Evolutionary conservation across 345 rosid species (phyloP).

Genomic region (Acer negundo): DNA sequence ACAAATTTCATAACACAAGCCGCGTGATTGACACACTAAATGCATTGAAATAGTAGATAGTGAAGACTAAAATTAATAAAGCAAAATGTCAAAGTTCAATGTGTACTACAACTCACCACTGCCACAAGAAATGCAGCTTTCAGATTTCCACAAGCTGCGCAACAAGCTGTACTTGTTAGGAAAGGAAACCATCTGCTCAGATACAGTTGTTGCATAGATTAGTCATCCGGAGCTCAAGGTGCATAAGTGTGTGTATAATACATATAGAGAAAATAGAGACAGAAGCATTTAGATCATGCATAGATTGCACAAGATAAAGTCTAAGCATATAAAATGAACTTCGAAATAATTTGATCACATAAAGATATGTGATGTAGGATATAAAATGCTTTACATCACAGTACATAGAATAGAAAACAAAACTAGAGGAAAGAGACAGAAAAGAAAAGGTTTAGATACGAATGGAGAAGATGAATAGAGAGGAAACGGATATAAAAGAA

Average conservation of each 20-base stretch:
- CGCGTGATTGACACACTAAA: constrained; percentile 2
- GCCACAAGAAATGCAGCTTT: constrained; percentile 97
- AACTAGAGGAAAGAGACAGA: neutral
- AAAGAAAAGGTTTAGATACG: neutral
- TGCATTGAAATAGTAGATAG: neutral
- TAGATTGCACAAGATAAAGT: neutral
- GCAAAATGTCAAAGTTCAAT: constrained; percentile 7
- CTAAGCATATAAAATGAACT: neutral
- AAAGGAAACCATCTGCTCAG: constrained; percentile 95
- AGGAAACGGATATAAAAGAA: neutral
- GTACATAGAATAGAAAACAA: neutral
- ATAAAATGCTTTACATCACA: neutral
- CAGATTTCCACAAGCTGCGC: constrained; percentile 95
- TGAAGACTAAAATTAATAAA: neutral
- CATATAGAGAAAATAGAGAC: neutral
- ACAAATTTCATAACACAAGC: neutral
- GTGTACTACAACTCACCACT: constrained; percentile 57
- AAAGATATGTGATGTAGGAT: neutral
- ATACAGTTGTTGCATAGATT: constrained; percentile 25
- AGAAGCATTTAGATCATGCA: constrained; percentile 11
- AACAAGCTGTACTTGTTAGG: constrained; percentile 84
- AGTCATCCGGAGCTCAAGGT: constrained; percentile 9
- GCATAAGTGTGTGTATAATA: neutral
- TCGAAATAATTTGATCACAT: neutral
- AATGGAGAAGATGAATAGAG: neutral